phyloP scores from a whole-genome alignment of 2,329 filamentous ascomycete species.

The Myriangium duriaei region DNA sequence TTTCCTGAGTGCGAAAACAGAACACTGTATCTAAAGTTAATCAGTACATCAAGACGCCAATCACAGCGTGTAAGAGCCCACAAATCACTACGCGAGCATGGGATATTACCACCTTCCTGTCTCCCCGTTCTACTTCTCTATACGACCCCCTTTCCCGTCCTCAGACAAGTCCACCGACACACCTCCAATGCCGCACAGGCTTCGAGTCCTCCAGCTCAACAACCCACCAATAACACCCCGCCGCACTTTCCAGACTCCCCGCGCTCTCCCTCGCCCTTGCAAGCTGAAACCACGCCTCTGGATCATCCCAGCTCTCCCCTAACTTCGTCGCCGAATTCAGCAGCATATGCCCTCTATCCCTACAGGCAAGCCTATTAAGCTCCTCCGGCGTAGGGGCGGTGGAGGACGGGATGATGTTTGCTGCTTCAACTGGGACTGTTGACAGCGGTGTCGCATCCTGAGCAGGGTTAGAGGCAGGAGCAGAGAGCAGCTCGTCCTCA shows the following conservation, averaged over 20 bases:
- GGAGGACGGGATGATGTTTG: background rate
- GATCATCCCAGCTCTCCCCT: slow-evolving; percentile 74
- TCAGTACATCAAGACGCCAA: too few relatives aligned
- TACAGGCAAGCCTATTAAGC: slow-evolving; percentile 72
- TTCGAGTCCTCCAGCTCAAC: slow-evolving; percentile 83
- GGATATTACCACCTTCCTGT: too few relatives aligned
- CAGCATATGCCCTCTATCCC: slow-evolving; percentile 77
- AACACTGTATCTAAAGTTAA: too few relatives aligned
- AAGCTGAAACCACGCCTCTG: slow-evolving; percentile 86
- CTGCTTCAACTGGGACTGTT: too few relatives aligned
- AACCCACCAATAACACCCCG: slow-evolving; percentile 93
- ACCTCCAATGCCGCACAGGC: slow-evolving; percentile 66
- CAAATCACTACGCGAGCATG: too few relatives aligned
- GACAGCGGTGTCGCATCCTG: too few relatives aligned
- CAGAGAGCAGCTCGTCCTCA: too few relatives aligned
- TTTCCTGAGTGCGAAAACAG: too few relatives aligned
- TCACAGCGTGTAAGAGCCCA: too few relatives aligned
- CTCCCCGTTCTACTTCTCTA: too few relatives aligned
- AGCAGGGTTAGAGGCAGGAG: too few relatives aligned
- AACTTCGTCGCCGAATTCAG: slow-evolving; percentile 73
- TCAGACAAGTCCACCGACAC: background rate
- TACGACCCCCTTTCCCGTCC: too few relatives aligned
- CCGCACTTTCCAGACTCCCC: slow-evolving; percentile 74
- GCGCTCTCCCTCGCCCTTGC: slow-evolving; percentile 80
- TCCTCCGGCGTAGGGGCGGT: slow-evolving; percentile 47